Conservation (phyloP, 495 filamentous ascomycete species). For the Hyaloscypha hepaticicola region DNA sequence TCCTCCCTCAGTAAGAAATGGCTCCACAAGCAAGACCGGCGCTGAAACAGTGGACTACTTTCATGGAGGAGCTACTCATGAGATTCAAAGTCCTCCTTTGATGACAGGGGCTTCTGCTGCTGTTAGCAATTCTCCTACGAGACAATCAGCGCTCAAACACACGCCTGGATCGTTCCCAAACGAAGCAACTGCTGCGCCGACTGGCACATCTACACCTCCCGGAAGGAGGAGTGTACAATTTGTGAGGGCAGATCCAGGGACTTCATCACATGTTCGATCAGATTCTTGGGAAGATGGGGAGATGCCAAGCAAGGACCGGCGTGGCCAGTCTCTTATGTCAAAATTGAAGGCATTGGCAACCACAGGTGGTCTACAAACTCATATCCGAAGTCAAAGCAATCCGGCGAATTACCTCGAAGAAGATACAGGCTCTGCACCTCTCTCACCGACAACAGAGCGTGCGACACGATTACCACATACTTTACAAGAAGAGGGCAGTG, state of each 20-base stretch:
- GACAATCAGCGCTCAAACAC: conserved; percentile 25
- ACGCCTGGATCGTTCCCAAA: conserved; percentile 7
- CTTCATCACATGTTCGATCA: conserved; percentile 49
- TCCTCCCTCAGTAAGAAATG: conserved; percentile 16
- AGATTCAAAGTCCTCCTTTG: conserved; percentile 26
- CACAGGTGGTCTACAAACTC: conserved; percentile 42
- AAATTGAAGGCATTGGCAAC: conserved; percentile 61
- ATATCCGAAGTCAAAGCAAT: conserved; percentile 41
- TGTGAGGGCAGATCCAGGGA: conserved; percentile 47
- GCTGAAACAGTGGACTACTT: conserved; percentile 43
- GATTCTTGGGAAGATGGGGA: conserved; percentile 58
- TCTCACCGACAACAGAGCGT: conserved; percentile 35
- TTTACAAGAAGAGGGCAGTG: conserved; percentile 61
- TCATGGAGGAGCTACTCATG: conserved; percentile 42
- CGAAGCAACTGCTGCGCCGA: conserved; percentile 25
- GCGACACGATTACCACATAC: conserved; percentile 44
- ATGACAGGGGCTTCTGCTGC: conserved; percentile 17
- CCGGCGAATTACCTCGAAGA: conserved; percentile 38
- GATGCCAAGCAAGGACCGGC: conserved; percentile 47
- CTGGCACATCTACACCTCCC: conserved; percentile 45
- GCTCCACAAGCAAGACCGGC: conserved; percentile 20
- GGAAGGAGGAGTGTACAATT: conserved; percentile 66
- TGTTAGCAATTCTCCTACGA: conserved; percentile 19
- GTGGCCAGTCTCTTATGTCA: conserved; percentile 61
- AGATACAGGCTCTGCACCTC: conserved; percentile 48